Conservation (phyloP, 2,329 filamentous ascomycete genomes). For the Fusarium sp. region DNA sequence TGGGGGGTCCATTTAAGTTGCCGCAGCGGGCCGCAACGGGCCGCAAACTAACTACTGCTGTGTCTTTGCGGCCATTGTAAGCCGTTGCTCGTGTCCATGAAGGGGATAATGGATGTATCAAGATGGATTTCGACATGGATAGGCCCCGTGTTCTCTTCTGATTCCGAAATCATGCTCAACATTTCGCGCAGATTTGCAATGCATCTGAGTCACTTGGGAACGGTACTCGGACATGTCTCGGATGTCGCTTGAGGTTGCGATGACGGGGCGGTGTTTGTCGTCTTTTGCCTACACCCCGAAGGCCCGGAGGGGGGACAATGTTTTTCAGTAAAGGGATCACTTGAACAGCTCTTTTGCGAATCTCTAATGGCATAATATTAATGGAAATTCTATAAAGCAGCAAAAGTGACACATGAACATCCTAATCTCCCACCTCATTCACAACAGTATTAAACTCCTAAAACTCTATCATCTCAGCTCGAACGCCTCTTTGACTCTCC, state of each 20-base stretch:
- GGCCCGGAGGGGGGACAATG: background rate
- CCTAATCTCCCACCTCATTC: background rate
- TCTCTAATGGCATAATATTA: background rate
- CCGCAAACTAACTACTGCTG: slow-evolving; percentile 12
- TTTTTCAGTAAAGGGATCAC: background rate
- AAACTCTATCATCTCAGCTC: background rate
- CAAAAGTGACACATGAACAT: background rate
- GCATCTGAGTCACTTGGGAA: background rate
- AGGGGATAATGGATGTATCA: background rate
- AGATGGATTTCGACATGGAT: background rate
- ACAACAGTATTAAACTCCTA: background rate
- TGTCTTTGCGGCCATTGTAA: slow-evolving; percentile 9
- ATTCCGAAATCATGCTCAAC: background rate
- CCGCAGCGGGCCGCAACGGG: slow-evolving; percentile 23
- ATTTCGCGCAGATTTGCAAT: background rate
- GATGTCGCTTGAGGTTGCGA: background rate
- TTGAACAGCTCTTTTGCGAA: background rate
- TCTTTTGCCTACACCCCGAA: background rate
- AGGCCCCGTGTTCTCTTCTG: background rate
- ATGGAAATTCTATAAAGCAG: background rate
- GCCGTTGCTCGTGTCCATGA: background rate
- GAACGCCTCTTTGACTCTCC: background rate
- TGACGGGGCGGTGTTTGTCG: background rate
- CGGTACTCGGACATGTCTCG: background rate
- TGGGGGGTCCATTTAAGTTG: background rate